phyloP scores from a whole-genome alignment of 225 moss, liverwort and hornwort genomes.

The Pleurozium schreberi region DNA sequence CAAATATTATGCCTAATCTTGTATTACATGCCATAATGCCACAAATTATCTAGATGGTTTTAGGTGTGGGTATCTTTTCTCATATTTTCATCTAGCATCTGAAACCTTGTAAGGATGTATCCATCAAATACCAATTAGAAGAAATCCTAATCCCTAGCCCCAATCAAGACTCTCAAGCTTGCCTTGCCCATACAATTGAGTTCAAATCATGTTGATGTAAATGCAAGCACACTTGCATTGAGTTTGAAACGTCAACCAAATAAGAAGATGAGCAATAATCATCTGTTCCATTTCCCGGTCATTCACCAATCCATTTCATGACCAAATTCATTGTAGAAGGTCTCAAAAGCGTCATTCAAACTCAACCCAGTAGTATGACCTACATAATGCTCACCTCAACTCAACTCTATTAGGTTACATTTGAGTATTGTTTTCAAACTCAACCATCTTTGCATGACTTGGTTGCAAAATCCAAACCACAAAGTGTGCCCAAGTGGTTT shows the following conservation, averaged over 20 bases:
- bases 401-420: neutral
- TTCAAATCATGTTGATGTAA: neutral
- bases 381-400: neutral
- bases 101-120: neutral
- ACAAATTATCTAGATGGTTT: accelerated
- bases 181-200: no score
- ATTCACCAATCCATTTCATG: neutral
- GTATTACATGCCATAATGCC: neutral
- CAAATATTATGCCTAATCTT: neutral
- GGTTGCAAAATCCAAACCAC: neutral
- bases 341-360: neutral
- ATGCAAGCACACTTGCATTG: neutral
- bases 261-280: neutral
- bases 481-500: neutral
- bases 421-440: neutral
- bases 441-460: neutral
- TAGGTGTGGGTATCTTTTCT: neutral
- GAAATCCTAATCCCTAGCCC: neutral
- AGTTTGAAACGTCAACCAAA: neutral
- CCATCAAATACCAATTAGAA: neutral
- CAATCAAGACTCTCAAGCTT: neutral
- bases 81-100: neutral
- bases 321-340: neutral
- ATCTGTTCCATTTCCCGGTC: neutral
- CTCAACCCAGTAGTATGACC: neutral